Evolutionary conservation across 2,329 filamentous ascomycete species (phyloP).

Genomic region (Beauveria bassiana): DNA sequence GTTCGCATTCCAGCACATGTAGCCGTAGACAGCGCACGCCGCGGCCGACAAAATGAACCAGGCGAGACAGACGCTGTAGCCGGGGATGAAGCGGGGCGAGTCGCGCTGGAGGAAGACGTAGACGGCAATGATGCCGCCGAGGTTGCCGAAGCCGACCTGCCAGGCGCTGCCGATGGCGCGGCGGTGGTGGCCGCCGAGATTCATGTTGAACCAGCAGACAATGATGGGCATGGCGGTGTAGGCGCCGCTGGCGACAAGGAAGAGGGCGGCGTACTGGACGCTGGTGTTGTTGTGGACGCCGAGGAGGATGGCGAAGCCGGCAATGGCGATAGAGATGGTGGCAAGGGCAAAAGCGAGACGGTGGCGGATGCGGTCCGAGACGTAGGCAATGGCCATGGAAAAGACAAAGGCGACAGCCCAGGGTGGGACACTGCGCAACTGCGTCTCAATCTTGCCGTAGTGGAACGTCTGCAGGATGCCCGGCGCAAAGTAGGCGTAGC

Average conservation of each 20-base stretch:
- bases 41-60: constrained; percentile 63
- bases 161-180: constrained; percentile 64
- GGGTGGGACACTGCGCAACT: constrained; percentile 50
- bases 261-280: constrained; percentile 71
- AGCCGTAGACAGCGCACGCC: constrained; percentile 52
- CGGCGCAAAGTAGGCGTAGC: constrained; percentile 71
- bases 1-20: constrained; percentile 54
- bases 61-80: constrained; percentile 69
- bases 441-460: constrained; percentile 50
- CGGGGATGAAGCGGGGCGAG: constrained; percentile 59
- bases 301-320: constrained; percentile 70
- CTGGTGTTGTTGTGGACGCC: constrained; percentile 58
- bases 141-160: constrained; percentile 73
- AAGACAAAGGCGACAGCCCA: constrained; percentile 68
- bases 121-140: constrained; percentile 71
- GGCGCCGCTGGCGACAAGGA: constrained; percentile 69
- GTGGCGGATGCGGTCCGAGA: constrained; percentile 65
- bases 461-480: constrained; percentile 62
- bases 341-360: constrained; percentile 70
- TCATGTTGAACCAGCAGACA: constrained; percentile 79
- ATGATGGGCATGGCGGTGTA: constrained; percentile 89
- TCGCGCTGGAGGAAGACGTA: constrained; percentile 62
- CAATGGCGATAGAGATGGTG: constrained; percentile 60
- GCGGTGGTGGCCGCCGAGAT: constrained; percentile 64
- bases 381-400: constrained; percentile 63